These are phyloP conservation scores for Cutaneotrichosporon sp. DNA, from an alignment of 1,284 basidiomycete genomes.

Conservation along the genomic window DNA sequence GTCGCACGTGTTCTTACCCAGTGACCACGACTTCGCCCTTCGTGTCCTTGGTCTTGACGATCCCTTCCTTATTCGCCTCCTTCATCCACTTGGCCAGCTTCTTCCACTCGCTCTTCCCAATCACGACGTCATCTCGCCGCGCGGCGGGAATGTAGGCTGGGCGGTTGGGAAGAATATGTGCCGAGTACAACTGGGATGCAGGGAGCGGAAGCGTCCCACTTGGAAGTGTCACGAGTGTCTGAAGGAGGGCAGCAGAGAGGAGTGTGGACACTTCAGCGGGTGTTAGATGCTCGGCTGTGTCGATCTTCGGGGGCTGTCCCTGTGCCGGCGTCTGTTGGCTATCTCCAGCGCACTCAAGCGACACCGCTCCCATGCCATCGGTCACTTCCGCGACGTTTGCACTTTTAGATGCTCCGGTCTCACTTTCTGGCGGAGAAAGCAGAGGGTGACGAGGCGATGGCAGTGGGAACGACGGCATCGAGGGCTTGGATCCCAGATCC, in stretches of 20 bases:
- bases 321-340: neutral
- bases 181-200: conserved; percentile 69
- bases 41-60: conserved; percentile 67
- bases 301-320: neutral
- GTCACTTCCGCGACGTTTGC: conserved; percentile 56
- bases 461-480: conserved; percentile 23
- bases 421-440: conserved; percentile 16
- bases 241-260: conserved; percentile 61
- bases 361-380: conserved; percentile 44
- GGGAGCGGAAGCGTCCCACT: conserved; percentile 64
- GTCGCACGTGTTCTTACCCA: conserved; percentile 17
- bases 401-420: neutral
- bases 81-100: conserved; percentile 76
- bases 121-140: conserved; percentile 59
- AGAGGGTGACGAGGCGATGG: conserved; percentile 29
- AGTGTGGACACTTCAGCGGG: conserved; percentile 53
- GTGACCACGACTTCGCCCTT: conserved; percentile 54
- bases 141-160: conserved; percentile 58
- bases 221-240: conserved; percentile 54
- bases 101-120: conserved; percentile 57
- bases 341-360: neutral
- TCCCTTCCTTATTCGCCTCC: conserved; percentile 61
- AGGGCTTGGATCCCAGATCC: conserved; percentile 38
- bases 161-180: conserved; percentile 69
- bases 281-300: conserved; percentile 49